Conservation (phyloP, 1,284 basidiomycete species). For the Ustilago bromivora region DNA sequence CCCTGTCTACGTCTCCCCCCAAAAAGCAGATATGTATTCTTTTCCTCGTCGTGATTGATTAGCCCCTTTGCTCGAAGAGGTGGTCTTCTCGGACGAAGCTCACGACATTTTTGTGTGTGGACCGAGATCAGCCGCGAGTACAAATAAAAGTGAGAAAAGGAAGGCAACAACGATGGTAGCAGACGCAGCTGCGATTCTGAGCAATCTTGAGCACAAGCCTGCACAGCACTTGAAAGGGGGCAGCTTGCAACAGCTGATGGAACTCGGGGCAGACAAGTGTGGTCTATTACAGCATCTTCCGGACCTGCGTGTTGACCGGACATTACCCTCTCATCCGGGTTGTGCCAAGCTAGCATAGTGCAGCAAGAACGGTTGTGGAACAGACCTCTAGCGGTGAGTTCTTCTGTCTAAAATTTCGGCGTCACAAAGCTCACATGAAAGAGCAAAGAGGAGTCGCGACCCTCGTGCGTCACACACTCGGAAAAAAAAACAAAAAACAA, state of each 20-base stretch:
- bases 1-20: constrained; percentile 23
- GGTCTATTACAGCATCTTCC: too few relatives aligned
- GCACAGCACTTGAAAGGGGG: too few relatives aligned
- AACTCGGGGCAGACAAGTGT: not conserved
- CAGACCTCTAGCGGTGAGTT: too few relatives aligned
- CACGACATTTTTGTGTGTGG: not conserved
- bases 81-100: constrained; percentile 27
- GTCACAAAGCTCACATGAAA: not conserved
- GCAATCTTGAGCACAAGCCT: too few relatives aligned
- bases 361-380: not conserved
- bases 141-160: not conserved
- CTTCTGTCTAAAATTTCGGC: too few relatives aligned
- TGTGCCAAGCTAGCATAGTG: not conserved
- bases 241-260: not conserved
- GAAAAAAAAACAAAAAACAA: not conserved
- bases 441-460: not conserved
- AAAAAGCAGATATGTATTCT: constrained; percentile 49
- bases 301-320: too few relatives aligned
- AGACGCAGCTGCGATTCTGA: not conserved
- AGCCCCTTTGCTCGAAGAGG: constrained; percentile 39
- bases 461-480: not conserved
- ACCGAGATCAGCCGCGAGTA: not conserved
- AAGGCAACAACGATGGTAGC: not conserved
- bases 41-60: constrained; percentile 37
- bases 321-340: too few relatives aligned